Base-by-base conservation (phyloP, 371 early-diverging fungal genomes). In the Mortierella polycephala region DNA sequence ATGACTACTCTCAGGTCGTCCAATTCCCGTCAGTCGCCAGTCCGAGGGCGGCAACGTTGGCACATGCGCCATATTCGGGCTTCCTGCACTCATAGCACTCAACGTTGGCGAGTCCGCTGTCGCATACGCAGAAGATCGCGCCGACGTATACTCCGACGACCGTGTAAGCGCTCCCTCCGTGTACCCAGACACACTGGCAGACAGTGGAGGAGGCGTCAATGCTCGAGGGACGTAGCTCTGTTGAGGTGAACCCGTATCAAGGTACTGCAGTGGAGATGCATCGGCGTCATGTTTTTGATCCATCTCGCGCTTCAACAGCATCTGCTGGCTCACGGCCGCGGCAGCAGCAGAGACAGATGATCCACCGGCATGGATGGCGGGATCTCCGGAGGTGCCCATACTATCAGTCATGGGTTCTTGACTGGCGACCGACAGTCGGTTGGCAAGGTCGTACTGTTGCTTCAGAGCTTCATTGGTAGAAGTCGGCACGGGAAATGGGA, bases 371-470 rank as follows among this genome's bases (percentile, higher is more conserved):
- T 50, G 14, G 0, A 59, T 20, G 20, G 8, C 13, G 42, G 42
- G n/a, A 41, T 10, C 58, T 8, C 37, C 11, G 11, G 44, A 40
- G 18, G 30, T 37, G 1, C 21, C 40, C 9, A 53, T n/a, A 30
- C 52, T 47, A 14, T 55, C 56, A 2, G 57, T 30, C 56, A 65
- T 21, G 10, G 66, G 58, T 1, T 76, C 76, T 53, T 71, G 76
- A 47, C 71, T 71, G 54, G 56, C 60, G 37, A 72, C 51, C 0
- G 79, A 77, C 20, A 65, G 10, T 12, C 79, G 67, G 53, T 72
- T 68, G n/a, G 64, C 65, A 5, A 71, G 72, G 2, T 67, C 72
- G 45, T 62, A 71, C 30, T 77, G 68, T 20, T 72, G 64, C n/a
- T 47, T 60, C 54, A 77, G 45, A 18, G 79, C 72, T 0, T 67